Evolutionary conservation across 2,329 filamentous ascomycete species (phyloP), one percentile per base, ranked within the genome.

Genomic region (Trichophyton benhamiae): DNA sequence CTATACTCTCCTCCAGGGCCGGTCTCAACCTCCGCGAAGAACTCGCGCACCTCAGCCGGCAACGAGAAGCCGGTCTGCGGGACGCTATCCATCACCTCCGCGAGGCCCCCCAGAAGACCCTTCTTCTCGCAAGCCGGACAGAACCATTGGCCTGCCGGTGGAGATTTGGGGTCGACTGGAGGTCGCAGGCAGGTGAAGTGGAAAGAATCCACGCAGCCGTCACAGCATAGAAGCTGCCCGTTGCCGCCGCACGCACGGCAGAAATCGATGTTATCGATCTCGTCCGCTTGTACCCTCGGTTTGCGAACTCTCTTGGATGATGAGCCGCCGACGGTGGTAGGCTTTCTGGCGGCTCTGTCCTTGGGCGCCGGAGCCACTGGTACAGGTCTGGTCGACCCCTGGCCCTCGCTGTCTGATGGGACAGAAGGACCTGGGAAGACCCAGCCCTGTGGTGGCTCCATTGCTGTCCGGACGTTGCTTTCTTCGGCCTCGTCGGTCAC

Each of bases 151-250:
- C 90, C 87, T 62, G 88, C 84, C 9, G 86, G 85, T 62, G 87
- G 78, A 63, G 78, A 73, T 60, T 80, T 79, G 58, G 83, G 81
- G 61, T 85, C 80, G 66, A 90, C 78, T 44, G 89, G 87, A 64
- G 92, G 91, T 73, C 95, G 87, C 66, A 94, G 84, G 72, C 94
- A 97, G 63, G 83, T 81, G 72, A 94, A 90, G 75, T 97, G 94
- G 75, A 95, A 96, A 4, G 91, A 89, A 66, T 89, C 85, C 63
- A 87, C 83, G 76, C 94, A 99, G 65, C 88, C 89, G 76, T 97
- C 94, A 74, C 94, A 99, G 76, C 91, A 96, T 66, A 97, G 82
- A 65, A 99, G 82, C 67, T 90, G 85, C 62, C 92, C 92, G 66
- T 84, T 87, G 65, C 87, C 88, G 69, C 87, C 84, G 76, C 94